Percentiles rank a stretch among this genome's conserved stretches.
phyloP scores from a whole-genome alignment of 176 grass and related monocot species.

The Alopecurus myosuroides region DNA sequence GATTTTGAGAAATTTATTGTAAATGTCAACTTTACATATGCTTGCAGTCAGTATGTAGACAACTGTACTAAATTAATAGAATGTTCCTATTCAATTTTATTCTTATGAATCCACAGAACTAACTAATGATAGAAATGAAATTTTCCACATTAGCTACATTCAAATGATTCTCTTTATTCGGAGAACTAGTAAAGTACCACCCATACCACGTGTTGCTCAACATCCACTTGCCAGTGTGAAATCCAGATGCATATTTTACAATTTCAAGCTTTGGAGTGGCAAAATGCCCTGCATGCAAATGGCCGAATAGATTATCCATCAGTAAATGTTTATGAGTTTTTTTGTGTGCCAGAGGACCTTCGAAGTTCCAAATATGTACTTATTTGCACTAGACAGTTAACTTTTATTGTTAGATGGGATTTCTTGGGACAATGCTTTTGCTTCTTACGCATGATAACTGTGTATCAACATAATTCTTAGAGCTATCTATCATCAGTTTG shows the following conservation, averaged over 20 bases:
- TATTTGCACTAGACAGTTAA: background rate
- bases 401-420: background rate
- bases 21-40: slow-evolving; percentile 9
- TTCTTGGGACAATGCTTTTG: background rate
- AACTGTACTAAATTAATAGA: background rate
- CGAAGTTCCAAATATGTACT: background rate
- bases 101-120: background rate
- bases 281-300: background rate
- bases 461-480: background rate
- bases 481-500: background rate
- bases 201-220: background rate
- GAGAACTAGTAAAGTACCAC: background rate
- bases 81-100: background rate
- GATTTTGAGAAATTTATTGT: background rate
- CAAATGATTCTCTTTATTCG: background rate
- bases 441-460: background rate
- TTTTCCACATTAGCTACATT: background rate
- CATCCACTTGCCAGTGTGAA: background rate
- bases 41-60: background rate
- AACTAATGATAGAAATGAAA: background rate
- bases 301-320: background rate
- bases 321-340: background rate
- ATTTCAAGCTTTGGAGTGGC: background rate
- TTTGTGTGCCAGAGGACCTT: background rate
- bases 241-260: background rate